A percentile compares a stretch with the other conserved stretches of the same genome.
These are phyloP conservation scores for Euphrasia confusa DNA, from an alignment of 257 asterid genomes.

Conservation along the genomic window DNA sequence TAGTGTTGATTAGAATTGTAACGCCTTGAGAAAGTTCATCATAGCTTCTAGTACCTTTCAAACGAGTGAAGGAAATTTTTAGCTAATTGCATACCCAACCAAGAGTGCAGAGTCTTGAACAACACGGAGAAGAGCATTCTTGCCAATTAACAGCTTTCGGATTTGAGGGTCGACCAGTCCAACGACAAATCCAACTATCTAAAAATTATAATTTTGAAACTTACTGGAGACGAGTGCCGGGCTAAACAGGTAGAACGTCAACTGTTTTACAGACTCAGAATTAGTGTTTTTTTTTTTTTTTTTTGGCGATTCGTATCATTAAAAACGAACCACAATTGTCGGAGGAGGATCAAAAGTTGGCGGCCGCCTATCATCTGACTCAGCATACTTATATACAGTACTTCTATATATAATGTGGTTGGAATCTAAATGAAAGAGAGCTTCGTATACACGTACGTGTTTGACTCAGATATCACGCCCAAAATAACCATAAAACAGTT, in stretches of 20 bases:
- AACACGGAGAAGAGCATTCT: conserved; percentile 67
- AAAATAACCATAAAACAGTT: too few relatives aligned
- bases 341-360: too few relatives aligned
- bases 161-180: conserved; percentile 73
- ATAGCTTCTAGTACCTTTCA: conserved; percentile 44
- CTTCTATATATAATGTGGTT: too few relatives aligned
- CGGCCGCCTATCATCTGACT: too few relatives aligned
- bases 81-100: conserved; percentile 50
- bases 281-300: background rate
- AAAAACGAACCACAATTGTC: background rate
- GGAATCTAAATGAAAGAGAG: too few relatives aligned
- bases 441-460: too few relatives aligned
- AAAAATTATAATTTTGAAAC: conserved; percentile 21
- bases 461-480: too few relatives aligned
- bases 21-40: conserved; percentile 1
- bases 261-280: conserved; percentile 34
- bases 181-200: conserved; percentile 69
- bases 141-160: conserved; percentile 56
- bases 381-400: too few relatives aligned
- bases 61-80: background rate
- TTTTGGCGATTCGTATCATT: background rate
- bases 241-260: conserved; percentile 67
- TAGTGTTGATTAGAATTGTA: background rate
- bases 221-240: conserved; percentile 78
- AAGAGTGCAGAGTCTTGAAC: conserved; percentile 57